Conservation (phyloP, 2,329 filamentous ascomycete genomes). For the Monilinia polystroma region DNA sequence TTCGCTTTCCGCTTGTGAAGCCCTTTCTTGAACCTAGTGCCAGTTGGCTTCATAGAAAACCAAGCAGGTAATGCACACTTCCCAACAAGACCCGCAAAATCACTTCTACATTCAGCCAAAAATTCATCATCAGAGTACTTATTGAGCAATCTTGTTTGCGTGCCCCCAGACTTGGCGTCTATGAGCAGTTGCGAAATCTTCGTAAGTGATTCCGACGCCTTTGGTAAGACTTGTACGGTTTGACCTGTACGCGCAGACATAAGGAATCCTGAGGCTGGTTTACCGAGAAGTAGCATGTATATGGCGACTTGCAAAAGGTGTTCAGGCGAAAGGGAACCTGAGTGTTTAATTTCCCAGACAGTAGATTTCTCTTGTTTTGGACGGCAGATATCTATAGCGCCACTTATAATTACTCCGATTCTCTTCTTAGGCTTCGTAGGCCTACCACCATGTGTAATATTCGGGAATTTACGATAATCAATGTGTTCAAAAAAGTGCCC, state of each 20-base stretch:
- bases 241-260: slow-evolving; percentile 19
- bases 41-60: slow-evolving; percentile 19
- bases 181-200: slow-evolving; percentile 14
- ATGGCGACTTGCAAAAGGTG: slow-evolving; percentile 14
- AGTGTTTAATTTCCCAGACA: slow-evolving; percentile 19
- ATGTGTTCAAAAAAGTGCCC: neutral
- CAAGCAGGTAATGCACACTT: slow-evolving; percentile 21
- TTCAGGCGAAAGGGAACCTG: slow-evolving; percentile 10
- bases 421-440: slow-evolving; percentile 4
- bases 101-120: neutral
- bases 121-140: slow-evolving; percentile 20
- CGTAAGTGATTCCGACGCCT: neutral
- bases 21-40: neutral
- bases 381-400: slow-evolving; percentile 15
- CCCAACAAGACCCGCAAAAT: slow-evolving; percentile 11
- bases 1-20: neutral
- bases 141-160: slow-evolving; percentile 14
- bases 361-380: neutral
- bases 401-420: neutral
- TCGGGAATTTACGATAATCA: neutral
- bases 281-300: slow-evolving; percentile 13
- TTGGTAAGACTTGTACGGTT: slow-evolving; percentile 16
- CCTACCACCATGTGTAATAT: slow-evolving; percentile 1
- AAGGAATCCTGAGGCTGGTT: neutral
- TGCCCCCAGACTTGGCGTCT: slow-evolving; percentile 7